These are phyloP conservation scores for Trypanosoma boissoni DNA, from an alignment of 208 protist genomes.

Conservation along the genomic window DNA sequence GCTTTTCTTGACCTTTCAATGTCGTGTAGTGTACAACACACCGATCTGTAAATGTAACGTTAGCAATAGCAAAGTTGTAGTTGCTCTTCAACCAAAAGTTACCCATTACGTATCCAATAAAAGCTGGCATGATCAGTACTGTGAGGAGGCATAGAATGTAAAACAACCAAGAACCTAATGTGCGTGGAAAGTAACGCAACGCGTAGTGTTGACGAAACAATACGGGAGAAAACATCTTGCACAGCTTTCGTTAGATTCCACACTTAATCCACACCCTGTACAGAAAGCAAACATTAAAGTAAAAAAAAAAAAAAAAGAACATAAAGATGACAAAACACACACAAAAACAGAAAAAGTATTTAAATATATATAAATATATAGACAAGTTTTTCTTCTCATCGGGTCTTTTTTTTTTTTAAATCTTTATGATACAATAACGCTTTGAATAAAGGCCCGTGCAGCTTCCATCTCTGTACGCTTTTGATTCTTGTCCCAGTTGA, in stretches of 20 bases:
- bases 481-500: slow-evolving; percentile 36
- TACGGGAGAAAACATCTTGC: slow-evolving; percentile 14
- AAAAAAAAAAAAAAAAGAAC: slow-evolving; percentile 7
- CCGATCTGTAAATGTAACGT: slow-evolving; percentile 52
- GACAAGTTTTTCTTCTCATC: not conserved
- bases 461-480: slow-evolving; percentile 36
- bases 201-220: slow-evolving; percentile 76
- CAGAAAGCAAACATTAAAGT: slow-evolving; percentile 1
- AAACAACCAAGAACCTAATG: slow-evolving; percentile 54
- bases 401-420: not conserved
- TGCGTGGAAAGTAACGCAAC: slow-evolving; percentile 58
- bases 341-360: not conserved
- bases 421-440: not conserved
- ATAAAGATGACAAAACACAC: slow-evolving; percentile 12
- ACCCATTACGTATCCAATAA: slow-evolving; percentile 64
- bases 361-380: slow-evolving; percentile 1
- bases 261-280: not conserved
- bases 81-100: slow-evolving; percentile 75
- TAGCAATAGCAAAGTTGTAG: slow-evolving; percentile 45
- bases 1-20: slow-evolving; percentile 49
- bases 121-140: slow-evolving; percentile 50
- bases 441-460: slow-evolving; percentile 31
- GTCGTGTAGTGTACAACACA: slow-evolving; percentile 63
- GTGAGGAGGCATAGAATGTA: slow-evolving; percentile 56
- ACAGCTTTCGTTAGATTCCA: not conserved